Percentiles rank a stretch among this genome's conserved stretches.
phyloP scores from a whole-genome alignment of 2,329 filamentous ascomycete species.

The Magnaporthiopsis poae region DNA sequence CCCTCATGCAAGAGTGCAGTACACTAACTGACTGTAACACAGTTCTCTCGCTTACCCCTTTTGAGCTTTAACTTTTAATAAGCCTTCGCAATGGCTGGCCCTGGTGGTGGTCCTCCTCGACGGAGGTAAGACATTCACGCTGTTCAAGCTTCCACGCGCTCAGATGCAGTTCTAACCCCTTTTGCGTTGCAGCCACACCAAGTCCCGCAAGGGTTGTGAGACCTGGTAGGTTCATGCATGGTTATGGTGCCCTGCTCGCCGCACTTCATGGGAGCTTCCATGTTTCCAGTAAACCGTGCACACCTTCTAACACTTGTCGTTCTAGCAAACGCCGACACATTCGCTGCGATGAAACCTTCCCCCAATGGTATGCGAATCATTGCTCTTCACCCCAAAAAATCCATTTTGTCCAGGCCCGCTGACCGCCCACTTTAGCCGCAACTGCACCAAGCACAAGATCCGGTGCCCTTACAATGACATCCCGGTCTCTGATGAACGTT shows the following conservation, averaged over 20 bases:
- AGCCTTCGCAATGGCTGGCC: conserved; percentile 67
- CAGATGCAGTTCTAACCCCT: conserved; percentile 15
- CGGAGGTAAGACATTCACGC: conserved; percentile 40
- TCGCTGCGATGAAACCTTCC: conserved; percentile 92
- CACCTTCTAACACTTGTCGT: background rate
- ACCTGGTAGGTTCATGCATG: conserved; percentile 52
- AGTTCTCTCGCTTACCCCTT: conserved; percentile 21
- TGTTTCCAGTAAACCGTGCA: too few relatives aligned
- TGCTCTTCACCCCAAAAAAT: background rate
- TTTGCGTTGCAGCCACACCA: conserved; percentile 66
- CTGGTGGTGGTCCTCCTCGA: conserved; percentile 83
- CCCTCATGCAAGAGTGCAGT: background rate
- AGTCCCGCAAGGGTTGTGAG: conserved; percentile 95
- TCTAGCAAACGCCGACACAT: conserved; percentile 85
- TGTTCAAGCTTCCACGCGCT: conserved; percentile 2
- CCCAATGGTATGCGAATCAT: conserved; percentile 68
- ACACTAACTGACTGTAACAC: background rate
- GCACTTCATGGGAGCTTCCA: conserved; percentile 1
- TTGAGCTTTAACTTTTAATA: conserved; percentile 24
- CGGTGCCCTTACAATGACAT: conserved; percentile 96
- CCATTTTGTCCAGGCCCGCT: conserved; percentile 14
- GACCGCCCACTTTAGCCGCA: conserved; percentile 52
- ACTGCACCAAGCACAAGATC: conserved; percentile 98
- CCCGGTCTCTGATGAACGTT: conserved; percentile 54
- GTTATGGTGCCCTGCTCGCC: background rate